These are phyloP conservation scores for Alternaria longipes DNA, from an alignment of 2,329 filamentous ascomycete genomes.

Conservation along the genomic window DNA sequence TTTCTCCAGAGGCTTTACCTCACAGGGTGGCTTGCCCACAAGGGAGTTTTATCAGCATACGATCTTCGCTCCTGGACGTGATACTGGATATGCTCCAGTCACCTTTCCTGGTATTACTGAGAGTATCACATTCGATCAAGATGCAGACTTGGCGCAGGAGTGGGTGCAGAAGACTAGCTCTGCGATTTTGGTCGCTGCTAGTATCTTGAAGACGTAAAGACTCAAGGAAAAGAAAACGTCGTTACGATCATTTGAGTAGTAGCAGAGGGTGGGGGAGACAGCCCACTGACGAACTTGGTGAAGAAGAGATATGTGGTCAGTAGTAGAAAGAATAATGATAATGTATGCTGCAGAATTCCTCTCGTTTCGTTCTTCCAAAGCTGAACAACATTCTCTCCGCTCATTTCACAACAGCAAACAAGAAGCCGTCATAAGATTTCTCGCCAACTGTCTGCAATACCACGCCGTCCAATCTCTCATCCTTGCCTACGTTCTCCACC, in stretches of 20 bases:
- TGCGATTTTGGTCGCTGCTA: slow-evolving; percentile 45
- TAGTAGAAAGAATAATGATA: slow-evolving; percentile 9
- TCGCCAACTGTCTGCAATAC: slow-evolving; percentile 59
- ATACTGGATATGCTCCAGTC: slow-evolving; percentile 52
- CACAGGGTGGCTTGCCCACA: slow-evolving; percentile 56
- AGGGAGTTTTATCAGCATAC: slow-evolving; percentile 58
- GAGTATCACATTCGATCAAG: slow-evolving; percentile 45
- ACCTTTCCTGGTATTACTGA: slow-evolving; percentile 52
- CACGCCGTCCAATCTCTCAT: slow-evolving; percentile 54
- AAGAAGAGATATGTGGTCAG: not conserved
- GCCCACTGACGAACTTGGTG: not conserved
- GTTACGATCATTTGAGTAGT: not conserved
- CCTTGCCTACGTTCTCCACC: slow-evolving; percentile 55
- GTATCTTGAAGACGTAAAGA: slow-evolving; percentile 43
- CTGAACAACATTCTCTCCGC: not conserved
- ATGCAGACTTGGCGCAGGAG: slow-evolving; percentile 42
- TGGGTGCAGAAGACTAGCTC: slow-evolving; percentile 49
- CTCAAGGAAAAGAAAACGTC: not conserved
- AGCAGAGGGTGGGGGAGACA: not conserved
- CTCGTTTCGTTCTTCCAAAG: not conserved
- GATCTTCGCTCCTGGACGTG: slow-evolving; percentile 58
- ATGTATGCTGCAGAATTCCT: not conserved
- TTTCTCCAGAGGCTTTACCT: slow-evolving; percentile 58
- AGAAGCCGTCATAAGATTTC: slow-evolving; percentile 60
- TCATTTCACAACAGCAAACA: slow-evolving; percentile 53